Evolutionary conservation across 2,329 filamentous ascomycete genomes (phyloP), one percentile per base, ranked within the genome.

Genomic region (Diaporthe vaccinii): DNA sequence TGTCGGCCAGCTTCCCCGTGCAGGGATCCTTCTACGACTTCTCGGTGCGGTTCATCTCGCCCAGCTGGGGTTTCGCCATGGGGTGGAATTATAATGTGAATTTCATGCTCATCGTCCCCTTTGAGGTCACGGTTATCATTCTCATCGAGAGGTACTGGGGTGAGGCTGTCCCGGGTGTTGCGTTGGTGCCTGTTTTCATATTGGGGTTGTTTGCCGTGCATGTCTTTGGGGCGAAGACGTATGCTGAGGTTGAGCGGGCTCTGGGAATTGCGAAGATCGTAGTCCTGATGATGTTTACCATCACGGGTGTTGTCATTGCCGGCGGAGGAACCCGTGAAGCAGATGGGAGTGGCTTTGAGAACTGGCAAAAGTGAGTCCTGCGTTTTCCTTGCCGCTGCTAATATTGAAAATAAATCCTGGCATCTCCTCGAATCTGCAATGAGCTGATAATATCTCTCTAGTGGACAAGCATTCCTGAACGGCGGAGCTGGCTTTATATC

Each of bases 281-380:
- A 41, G 88, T 89, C 44, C 84, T 89, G 77, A 81, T 87, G 34
- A 87, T 88, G 25, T 92, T 92, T 81, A 89, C 92, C 76, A 83
- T 92, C 73, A 83, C 90, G 6, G 89, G 87, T 22, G 86, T 91
- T 69, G 84, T 90, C 71, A 85, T 91, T 77, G 85, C 88, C 75
- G 82, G 81, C 46, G 87, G 88, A 7, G 87, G 86, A 49, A 87
- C 75, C 0, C 51, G 67, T 9, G 75, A 72, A n/a, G 72, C 72
- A n/a, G 61, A 62, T 57, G 68, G 61, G 3, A 36, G 61, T 31
- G 68, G 68, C 2, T 69, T 76, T 25, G 68, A 76, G 34, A 76
- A 76, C 41, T 76, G 74, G 34, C 41, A 55, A 28, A 46, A 76
- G 75, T 75, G 53, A 28, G 73, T 72, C 12, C 3, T 17, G 8